Conservation (phyloP, 139 green algal genomes). For the Tetradesmus lagerheimii region DNA sequence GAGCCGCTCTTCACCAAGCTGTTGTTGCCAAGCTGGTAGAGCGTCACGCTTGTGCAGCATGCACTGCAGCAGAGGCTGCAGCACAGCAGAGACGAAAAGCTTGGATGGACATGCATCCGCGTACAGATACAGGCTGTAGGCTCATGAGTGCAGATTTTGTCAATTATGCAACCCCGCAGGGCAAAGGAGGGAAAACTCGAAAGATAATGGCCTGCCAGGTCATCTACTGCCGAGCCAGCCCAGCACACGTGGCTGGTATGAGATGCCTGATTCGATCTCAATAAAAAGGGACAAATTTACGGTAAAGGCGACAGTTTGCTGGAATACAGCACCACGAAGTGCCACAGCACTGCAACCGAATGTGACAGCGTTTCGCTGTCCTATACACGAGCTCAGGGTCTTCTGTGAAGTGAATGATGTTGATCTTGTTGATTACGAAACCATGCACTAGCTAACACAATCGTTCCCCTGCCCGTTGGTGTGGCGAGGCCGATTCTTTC, state of each 20-base stretch:
- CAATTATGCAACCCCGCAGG: too few relatives aligned
- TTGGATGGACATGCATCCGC: too few relatives aligned
- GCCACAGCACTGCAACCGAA: background rate
- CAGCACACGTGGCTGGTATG: background rate
- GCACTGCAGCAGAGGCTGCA: background rate
- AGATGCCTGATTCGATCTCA: background rate
- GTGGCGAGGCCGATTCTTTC: background rate
- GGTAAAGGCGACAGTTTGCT: too few relatives aligned
- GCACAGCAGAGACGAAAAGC: background rate
- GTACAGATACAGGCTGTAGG: too few relatives aligned
- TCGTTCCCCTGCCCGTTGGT: background rate
- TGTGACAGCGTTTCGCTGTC: background rate
- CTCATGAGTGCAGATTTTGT: too few relatives aligned
- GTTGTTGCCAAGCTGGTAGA: background rate
- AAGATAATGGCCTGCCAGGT: background rate
- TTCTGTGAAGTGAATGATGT: background rate
- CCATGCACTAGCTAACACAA: background rate
- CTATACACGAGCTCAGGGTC: background rate
- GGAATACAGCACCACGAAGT: background rate
- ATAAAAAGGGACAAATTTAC: too few relatives aligned
- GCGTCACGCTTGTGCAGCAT: background rate
- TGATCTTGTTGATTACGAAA: background rate
- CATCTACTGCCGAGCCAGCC: background rate
- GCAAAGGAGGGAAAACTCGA: too few relatives aligned
- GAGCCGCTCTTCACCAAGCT: too few relatives aligned